A percentile compares a stretch with the other conserved stretches of the same genome.
These are phyloP conservation scores for Rhynchospora tenuis DNA, from an alignment of 176 grass and related monocot species.

Conservation along the genomic window DNA sequence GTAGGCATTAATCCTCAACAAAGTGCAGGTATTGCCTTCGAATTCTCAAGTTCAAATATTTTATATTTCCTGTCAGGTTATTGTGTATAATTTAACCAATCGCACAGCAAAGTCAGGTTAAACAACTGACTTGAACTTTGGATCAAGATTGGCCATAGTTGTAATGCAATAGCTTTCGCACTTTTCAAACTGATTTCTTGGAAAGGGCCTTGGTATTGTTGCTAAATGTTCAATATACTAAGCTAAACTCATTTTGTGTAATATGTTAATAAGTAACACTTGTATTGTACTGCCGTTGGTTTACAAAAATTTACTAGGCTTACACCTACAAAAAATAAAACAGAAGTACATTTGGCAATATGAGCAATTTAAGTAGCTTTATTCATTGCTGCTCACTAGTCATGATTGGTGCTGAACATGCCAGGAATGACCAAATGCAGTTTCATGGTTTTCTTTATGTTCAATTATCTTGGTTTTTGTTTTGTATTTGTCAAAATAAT, in stretches of 20 bases:
- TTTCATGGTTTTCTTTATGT: background rate
- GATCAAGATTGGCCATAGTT: constrained; percentile 27
- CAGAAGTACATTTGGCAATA: too few species aligned
- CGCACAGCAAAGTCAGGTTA: constrained; percentile 21
- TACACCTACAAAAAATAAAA: too few species aligned
- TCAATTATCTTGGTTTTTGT: background rate
- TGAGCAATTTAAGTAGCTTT: background rate
- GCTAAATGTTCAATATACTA: background rate
- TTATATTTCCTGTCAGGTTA: background rate
- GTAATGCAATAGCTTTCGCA: background rate
- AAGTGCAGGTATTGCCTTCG: constrained; percentile 67
- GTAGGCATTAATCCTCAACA: constrained; percentile 97
- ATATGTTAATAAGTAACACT: too few species aligned
- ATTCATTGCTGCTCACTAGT: background rate
- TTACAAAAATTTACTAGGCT: too few species aligned
- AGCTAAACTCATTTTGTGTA: background rate
- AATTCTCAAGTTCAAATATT: background rate
- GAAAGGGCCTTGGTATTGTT: constrained; percentile 4
- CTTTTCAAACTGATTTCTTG: background rate
- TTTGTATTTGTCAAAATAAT: background rate
- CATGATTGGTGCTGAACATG: background rate
- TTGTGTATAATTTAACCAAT: constrained; percentile 7
- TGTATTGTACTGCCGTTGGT: too few species aligned
- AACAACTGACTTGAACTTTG: background rate
- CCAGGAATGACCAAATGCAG: background rate